These are phyloP conservation scores for Erythrobasidium yunnanense DNA, from an alignment of 768 basidiomycete species.

Conservation along the genomic window DNA sequence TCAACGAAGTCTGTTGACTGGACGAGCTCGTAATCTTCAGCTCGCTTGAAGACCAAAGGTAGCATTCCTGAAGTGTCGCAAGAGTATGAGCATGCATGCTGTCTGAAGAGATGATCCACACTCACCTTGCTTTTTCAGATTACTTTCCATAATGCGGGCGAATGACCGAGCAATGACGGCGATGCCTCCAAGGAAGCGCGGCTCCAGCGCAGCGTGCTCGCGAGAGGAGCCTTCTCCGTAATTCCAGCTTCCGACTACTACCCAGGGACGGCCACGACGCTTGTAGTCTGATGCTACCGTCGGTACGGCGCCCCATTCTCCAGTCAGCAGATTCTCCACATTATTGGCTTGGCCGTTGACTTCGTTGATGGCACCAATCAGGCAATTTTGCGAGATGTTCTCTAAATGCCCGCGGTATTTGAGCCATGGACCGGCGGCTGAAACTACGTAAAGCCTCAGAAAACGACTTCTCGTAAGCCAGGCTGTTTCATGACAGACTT, in stretches of 20 bases:
- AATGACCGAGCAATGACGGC: slow-evolving; percentile 90
- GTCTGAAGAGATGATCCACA: too few species aligned
- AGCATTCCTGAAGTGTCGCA: too few species aligned
- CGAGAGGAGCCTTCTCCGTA: slow-evolving; percentile 21
- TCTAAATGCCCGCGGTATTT: slow-evolving; percentile 98
- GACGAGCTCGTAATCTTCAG: slow-evolving; percentile 71
- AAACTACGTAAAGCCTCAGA: slow-evolving; percentile 44
- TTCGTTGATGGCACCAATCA: slow-evolving; percentile 92
- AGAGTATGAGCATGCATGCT: too few species aligned
- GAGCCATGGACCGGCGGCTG: slow-evolving; percentile 96
- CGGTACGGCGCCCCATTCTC: slow-evolving; percentile 75
- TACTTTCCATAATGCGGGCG: slow-evolving; percentile 33
- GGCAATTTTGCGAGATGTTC: slow-evolving; percentile 96
- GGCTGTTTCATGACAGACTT: slow-evolving; percentile 43
- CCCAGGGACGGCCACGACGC: slow-evolving; percentile 82
- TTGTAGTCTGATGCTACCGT: slow-evolving; percentile 78
- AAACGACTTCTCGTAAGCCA: neutral
- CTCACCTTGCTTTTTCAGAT: slow-evolving; percentile 95
- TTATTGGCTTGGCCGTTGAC: slow-evolving; percentile 96
- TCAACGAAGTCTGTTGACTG: slow-evolving; percentile 75
- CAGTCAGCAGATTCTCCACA: slow-evolving; percentile 71
- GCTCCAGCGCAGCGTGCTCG: slow-evolving; percentile 70
- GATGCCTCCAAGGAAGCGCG: slow-evolving; percentile 84
- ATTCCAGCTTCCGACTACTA: slow-evolving; percentile 66
- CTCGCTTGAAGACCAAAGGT: slow-evolving; percentile 18